Conservation (phyloP, 2,329 filamentous ascomycete species). For the Parastagonospora avenae region DNA sequence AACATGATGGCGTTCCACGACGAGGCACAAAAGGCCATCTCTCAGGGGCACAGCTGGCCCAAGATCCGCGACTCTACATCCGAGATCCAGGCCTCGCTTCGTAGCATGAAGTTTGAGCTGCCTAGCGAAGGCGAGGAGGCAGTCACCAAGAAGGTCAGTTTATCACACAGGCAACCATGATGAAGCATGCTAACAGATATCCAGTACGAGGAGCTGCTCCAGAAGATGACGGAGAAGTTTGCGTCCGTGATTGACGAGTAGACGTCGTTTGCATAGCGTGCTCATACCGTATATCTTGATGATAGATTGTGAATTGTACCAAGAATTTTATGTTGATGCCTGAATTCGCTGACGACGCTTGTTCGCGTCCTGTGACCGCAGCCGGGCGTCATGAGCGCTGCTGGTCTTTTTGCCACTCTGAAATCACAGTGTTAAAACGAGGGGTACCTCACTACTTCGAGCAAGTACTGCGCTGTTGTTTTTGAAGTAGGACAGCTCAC, state of each 20-base stretch:
- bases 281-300: slow-evolving; percentile 27
- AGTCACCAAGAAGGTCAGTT: slow-evolving; percentile 79
- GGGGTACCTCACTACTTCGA: background rate
- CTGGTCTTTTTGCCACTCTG: background rate
- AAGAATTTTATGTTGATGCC: slow-evolving; percentile 37
- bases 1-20: slow-evolving; percentile 98
- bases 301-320: slow-evolving; percentile 36
- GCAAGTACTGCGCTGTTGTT: background rate
- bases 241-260: slow-evolving; percentile 96
- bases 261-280: slow-evolving; percentile 43
- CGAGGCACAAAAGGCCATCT: slow-evolving; percentile 92
- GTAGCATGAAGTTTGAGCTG: slow-evolving; percentile 96
- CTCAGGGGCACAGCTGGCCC: slow-evolving; percentile 87
- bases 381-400: slow-evolving; percentile 20
- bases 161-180: background rate
- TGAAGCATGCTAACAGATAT: slow-evolving; percentile 45
- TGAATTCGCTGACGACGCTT: slow-evolving; percentile 42
- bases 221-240: slow-evolving; percentile 96
- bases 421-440: background rate
- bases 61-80: slow-evolving; percentile 90
- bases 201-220: slow-evolving; percentile 89
- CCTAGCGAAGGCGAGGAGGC: slow-evolving; percentile 82
- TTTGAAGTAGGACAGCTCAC: background rate
- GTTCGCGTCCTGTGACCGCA: slow-evolving; percentile 33
- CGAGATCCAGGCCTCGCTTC: slow-evolving; percentile 82